Evolutionary conservation across 441 rosid genomes (phyloP).

Genomic region (Euphorbia celastroides): DNA sequence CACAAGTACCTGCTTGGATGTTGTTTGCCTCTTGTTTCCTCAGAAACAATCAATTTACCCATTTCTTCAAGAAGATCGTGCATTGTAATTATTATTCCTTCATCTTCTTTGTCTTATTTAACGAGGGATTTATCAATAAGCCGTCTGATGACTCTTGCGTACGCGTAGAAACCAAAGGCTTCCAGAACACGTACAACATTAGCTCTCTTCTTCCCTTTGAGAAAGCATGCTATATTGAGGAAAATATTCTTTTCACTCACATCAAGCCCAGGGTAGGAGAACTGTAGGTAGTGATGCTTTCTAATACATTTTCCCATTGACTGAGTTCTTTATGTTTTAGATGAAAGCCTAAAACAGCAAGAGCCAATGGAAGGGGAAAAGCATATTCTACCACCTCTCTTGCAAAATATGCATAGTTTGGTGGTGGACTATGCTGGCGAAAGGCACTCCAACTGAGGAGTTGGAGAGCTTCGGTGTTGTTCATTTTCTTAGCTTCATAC

Average conservation of each 20-base stretch:
- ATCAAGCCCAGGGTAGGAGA: neutral
- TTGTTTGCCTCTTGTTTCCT: neutral
- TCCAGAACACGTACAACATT: neutral
- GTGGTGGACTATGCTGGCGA: neutral
- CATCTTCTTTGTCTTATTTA: neutral
- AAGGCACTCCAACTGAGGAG: slow-evolving; percentile 2
- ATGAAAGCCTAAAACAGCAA: no score
- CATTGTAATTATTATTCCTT: slow-evolving; percentile 23
- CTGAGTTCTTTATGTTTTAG: neutral
- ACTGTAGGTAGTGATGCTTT: neutral
- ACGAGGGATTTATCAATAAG: slow-evolving; percentile 7
- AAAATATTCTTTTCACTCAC: neutral
- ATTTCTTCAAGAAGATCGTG: slow-evolving; percentile 12
- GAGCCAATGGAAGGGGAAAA: neutral
- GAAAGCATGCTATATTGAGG: no score
- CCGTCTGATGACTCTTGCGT: neutral
- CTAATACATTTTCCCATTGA: neutral
- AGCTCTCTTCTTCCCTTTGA: neutral
- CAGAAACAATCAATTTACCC: neutral
- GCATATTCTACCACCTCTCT: neutral
- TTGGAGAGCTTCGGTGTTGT: neutral
- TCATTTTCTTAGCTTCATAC: neutral
- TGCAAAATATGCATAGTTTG: neutral
- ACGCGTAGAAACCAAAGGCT: neutral
- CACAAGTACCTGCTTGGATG: neutral